Evolutionary conservation across 345 rosid species (phyloP).

Genomic region (Triadica sebifera): DNA sequence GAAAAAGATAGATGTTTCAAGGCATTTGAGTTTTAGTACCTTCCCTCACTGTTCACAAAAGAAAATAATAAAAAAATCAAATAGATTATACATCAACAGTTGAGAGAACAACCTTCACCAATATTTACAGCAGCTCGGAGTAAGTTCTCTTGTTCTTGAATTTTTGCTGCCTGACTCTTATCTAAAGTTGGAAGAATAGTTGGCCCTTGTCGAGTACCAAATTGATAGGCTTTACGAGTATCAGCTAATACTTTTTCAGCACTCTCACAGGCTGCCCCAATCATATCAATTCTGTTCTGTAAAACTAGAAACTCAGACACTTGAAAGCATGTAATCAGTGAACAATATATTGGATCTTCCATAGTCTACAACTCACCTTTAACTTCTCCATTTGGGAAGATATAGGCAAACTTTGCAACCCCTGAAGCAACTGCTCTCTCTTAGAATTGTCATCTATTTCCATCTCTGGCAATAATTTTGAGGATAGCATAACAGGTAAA

Average conservation of each 20-base stretch:
- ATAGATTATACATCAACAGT: not conserved
- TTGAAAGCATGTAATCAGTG: slow-evolving; percentile 1
- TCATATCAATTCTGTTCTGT: slow-evolving; percentile 82
- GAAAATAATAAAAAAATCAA: not conserved
- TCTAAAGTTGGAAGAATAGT: slow-evolving; percentile 78
- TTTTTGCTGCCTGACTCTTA: slow-evolving; percentile 80
- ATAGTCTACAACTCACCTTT: slow-evolving; percentile 43
- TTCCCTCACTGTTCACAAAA: not conserved
- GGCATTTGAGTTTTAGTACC: not conserved
- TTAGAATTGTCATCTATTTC: slow-evolving; percentile 77
- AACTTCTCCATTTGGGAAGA: slow-evolving; percentile 73
- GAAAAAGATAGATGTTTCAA: slow-evolving; percentile 1
- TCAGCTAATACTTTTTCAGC: slow-evolving; percentile 84
- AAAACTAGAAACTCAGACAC: slow-evolving; percentile 20
- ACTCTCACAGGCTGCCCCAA: slow-evolving; percentile 89
- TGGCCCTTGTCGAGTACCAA: slow-evolving; percentile 79
- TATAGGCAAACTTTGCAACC: slow-evolving; percentile 72
- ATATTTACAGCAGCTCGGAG: slow-evolving; percentile 75
- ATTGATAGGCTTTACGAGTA: slow-evolving; percentile 81
- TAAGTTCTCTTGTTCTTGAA: slow-evolving; percentile 78
- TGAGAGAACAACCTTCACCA: slow-evolving; percentile 61
- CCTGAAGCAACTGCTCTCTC: slow-evolving; percentile 87
- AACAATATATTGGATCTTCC: not conserved
- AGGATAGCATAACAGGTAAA: slow-evolving; percentile 91
- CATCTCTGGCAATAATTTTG: slow-evolving; percentile 92